Evolutionary conservation across 345 rosid genomes (phyloP).

Genomic region (Carallia brachiata): DNA sequence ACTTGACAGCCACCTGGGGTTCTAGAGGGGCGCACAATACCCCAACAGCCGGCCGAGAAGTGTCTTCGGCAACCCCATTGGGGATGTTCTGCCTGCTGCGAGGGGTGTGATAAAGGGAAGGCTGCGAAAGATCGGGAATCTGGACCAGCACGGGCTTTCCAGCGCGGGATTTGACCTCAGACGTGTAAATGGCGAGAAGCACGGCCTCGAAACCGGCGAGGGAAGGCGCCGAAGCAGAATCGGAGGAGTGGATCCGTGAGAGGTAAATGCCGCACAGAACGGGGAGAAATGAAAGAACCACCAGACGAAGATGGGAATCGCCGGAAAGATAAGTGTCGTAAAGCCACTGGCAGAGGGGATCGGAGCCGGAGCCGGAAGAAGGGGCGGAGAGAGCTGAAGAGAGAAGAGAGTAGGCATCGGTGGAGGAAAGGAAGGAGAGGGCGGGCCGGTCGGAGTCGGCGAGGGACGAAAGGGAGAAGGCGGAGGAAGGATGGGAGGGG

Average conservation of each 20-base stretch:
- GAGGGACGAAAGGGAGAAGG: conserved; percentile 61
- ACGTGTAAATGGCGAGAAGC: conserved; percentile 75
- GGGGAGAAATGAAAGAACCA: conserved; percentile 83
- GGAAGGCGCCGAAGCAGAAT: conserved; percentile 46
- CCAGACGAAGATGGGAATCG: conserved; percentile 80
- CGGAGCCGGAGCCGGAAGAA: conserved; percentile 78
- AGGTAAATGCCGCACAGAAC: conserved; percentile 67
- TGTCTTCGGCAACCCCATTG: conserved; percentile 8
- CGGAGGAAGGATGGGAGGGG: conserved; percentile 29
- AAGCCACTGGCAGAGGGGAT: conserved; percentile 95
- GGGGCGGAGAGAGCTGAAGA: conserved; percentile 50
- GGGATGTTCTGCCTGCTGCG: conserved; percentile 24
- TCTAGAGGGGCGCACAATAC: conserved; percentile 65
- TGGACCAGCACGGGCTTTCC: conserved; percentile 74
- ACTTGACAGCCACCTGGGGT: conserved; percentile 76
- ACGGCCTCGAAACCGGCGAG: conserved; percentile 95
- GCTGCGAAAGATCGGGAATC: conserved; percentile 82
- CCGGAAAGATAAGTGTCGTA: conserved; percentile 82
- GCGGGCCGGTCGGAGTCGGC: conserved; percentile 96
- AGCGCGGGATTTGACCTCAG: conserved; percentile 73
- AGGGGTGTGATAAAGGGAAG: conserved; percentile 86
- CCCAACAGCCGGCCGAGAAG: conserved; percentile 47
- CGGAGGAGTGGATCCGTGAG: conserved; percentile 69
- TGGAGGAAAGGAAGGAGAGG: conserved; percentile 78
- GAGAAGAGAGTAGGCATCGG: conserved; percentile 55